A percentile compares a stretch with the other conserved stretches of the same genome.
These are phyloP conservation scores for Nicotiana noctiflora DNA, from an alignment of 257 asterid genomes.

Conservation along the genomic window DNA sequence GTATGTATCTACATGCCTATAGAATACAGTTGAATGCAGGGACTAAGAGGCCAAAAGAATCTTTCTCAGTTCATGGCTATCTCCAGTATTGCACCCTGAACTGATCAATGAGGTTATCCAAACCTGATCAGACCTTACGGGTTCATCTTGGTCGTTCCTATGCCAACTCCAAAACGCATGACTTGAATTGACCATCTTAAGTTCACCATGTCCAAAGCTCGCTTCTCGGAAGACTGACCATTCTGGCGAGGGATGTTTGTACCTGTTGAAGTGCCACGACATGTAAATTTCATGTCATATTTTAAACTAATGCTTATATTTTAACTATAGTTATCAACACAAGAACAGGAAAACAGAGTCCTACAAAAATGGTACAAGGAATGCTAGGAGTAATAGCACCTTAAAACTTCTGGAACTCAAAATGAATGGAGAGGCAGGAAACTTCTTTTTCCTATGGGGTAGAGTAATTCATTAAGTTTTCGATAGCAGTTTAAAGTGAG, in stretches of 20 bases:
- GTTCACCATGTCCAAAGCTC: constrained; percentile 94
- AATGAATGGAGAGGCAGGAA: not conserved
- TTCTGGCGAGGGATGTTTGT: constrained; percentile 47
- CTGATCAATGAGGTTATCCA: constrained; percentile 61
- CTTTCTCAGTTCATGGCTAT: constrained; percentile 12
- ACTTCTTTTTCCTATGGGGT: not conserved
- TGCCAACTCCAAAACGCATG: constrained; percentile 98
- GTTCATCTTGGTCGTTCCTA: constrained; percentile 76
- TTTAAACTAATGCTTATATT: not conserved
- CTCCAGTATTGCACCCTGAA: constrained; percentile 42
- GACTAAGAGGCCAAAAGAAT: not conserved
- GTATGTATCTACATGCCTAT: not conserved
- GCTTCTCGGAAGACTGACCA: constrained; percentile 96
- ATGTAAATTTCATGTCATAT: not conserved
- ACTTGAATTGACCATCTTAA: constrained; percentile 53
- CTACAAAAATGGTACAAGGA: too few relatives aligned
- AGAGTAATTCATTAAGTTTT: not conserved
- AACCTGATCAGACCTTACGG: constrained; percentile 64
- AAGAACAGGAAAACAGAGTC: not conserved
- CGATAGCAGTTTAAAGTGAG: not conserved
- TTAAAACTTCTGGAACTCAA: not conserved
- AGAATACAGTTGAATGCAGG: not conserved
- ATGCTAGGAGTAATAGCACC: not conserved
- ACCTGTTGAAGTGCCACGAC: constrained; percentile 33
- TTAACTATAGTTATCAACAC: not conserved